These are phyloP conservation scores for Raddia distichophylla DNA, from an alignment of 176 grass and related monocot species.

Conservation along the genomic window DNA sequence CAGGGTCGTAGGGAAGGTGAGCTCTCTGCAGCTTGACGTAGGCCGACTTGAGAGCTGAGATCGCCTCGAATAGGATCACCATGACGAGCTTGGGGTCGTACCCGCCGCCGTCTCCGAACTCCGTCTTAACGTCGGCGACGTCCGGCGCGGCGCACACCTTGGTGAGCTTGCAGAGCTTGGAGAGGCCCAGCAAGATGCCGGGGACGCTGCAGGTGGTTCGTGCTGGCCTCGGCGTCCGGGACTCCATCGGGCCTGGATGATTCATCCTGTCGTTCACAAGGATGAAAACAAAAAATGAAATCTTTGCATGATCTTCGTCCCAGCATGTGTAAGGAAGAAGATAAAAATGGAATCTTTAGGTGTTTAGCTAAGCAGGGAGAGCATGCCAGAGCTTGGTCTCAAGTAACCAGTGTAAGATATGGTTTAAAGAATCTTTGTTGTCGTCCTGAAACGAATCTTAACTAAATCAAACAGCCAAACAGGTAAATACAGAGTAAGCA, in stretches of 20 bases:
- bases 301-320: not conserved
- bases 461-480: not conserved
- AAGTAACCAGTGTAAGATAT: not conserved
- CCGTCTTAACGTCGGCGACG: not conserved
- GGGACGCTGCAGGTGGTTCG: conserved; percentile 11
- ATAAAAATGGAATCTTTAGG: not conserved
- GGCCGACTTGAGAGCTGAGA: conserved; percentile 14
- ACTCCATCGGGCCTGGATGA: conserved; percentile 2
- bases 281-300: not conserved
- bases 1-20: conserved; percentile 9
- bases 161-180: conserved; percentile 38
- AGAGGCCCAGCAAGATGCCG: not conserved
- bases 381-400: not conserved
- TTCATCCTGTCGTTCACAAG: no score
- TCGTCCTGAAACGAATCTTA: not conserved
- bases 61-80: not conserved
- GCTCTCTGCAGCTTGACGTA: conserved; percentile 35
- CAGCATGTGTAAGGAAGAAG: not conserved
- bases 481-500: not conserved
- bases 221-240: not conserved
- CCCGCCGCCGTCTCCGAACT: not conserved
- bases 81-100: not conserved
- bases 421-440: not conserved
- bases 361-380: not conserved
- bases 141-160: conserved; percentile 21